Conservation (phyloP, 2,329 filamentous ascomycete species). For the Akanthomyces muscarius region DNA sequence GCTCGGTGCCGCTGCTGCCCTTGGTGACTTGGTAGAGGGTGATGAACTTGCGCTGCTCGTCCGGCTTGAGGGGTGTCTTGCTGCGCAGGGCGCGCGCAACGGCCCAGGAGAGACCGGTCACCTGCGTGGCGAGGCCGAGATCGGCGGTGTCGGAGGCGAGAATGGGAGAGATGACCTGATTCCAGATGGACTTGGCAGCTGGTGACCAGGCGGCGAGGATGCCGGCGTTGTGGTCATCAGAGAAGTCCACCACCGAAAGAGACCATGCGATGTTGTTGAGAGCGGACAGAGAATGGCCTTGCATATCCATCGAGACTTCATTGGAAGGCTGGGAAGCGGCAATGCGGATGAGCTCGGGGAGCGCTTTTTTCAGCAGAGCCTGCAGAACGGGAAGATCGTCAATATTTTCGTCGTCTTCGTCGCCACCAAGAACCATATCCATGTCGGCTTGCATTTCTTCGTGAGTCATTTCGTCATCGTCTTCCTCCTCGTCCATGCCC, state of each 20-base stretch:
- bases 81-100: conserved; percentile 51
- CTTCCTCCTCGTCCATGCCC: conserved; percentile 34
- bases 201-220: conserved; percentile 53
- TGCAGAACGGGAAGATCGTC: conserved; percentile 53
- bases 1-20: conserved; percentile 19
- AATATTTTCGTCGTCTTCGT: conserved; percentile 36
- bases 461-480: conserved; percentile 52
- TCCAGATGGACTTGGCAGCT: conserved; percentile 54
- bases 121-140: conserved; percentile 56
- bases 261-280: conserved; percentile 68
- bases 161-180: conserved; percentile 50
- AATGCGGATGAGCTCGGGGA: conserved; percentile 45
- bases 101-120: conserved; percentile 64
- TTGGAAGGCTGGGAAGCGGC: conserved; percentile 37
- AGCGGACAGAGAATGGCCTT: conserved; percentile 52
- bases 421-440: conserved; percentile 56
- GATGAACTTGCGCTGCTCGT: conserved; percentile 61
- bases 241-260: conserved; percentile 57
- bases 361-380: conserved; percentile 32
- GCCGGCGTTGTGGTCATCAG: conserved; percentile 47
- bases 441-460: conserved; percentile 61
- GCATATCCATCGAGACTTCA: conserved; percentile 43
- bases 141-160: conserved; percentile 60
- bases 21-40: conserved; percentile 59
- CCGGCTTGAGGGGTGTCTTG: conserved; percentile 43